Evolutionary conservation across 352 stramenopile genomes (phyloP).

Genomic region (Phytophthora rubi): DNA sequence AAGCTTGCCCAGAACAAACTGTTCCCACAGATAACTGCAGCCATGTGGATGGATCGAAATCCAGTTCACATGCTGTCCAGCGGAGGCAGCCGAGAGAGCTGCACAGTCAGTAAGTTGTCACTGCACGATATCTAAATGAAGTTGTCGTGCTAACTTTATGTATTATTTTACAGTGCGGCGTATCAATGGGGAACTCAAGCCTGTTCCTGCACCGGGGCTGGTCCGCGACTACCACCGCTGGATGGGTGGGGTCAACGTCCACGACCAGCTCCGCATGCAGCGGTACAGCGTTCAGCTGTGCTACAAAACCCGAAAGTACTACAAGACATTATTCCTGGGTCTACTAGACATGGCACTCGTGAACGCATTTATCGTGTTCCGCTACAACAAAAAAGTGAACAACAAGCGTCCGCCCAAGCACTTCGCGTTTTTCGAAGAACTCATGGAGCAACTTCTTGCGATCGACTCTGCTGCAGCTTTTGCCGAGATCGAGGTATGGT

Average conservation of each 20-base stretch:
- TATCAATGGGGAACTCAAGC: neutral
- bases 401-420: conserved; percentile 11
- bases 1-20: conserved; percentile 12
- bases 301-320: conserved; percentile 17
- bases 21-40: conserved; percentile 3
- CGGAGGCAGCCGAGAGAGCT: neutral
- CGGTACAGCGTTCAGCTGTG: neutral
- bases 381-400: conserved; percentile 7
- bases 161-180: conserved; percentile 2
- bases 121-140: too few species aligned
- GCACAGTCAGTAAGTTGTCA: conserved; percentile 18
- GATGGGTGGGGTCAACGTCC: conserved; percentile 7
- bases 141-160: too few species aligned
- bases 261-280: conserved; percentile 2
- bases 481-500: neutral
- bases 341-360: conserved; percentile 12
- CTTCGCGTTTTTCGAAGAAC: conserved; percentile 9
- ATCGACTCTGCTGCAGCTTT: neutral
- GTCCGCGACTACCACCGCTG: conserved; percentile 10
- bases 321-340: conserved; percentile 12
- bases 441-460: neutral
- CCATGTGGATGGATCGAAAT: conserved; percentile 22
- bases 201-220: conserved; percentile 4
- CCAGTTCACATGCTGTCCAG: conserved; percentile 10
- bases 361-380: conserved; percentile 17